These are phyloP conservation scores for Cicer chorassanicum DNA, from an alignment of 306 rosid species.

Conservation along the genomic window DNA sequence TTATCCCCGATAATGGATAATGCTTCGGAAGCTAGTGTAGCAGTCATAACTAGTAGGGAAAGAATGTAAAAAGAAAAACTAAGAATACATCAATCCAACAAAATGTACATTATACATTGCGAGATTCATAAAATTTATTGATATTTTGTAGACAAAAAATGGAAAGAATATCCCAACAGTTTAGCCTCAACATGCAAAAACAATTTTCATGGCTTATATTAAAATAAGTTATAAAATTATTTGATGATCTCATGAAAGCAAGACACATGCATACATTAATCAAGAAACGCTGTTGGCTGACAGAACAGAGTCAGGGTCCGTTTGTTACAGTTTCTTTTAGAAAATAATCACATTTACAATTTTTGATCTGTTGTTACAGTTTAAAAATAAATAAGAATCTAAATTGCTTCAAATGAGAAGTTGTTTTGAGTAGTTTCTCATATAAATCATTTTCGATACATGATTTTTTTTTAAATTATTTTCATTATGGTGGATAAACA, in stretches of 20 bases:
- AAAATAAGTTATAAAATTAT: constrained; percentile 17
- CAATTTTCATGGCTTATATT: not conserved
- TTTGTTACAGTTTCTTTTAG: too few relatives aligned
- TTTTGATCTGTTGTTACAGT: too few relatives aligned
- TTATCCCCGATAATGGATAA: constrained; percentile 39
- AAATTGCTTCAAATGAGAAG: too few relatives aligned
- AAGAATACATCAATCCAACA: constrained; percentile 14
- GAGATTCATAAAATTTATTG: not conserved
- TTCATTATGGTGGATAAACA: too few relatives aligned
- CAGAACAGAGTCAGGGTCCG: not conserved
- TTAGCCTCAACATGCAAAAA: constrained; percentile 8
- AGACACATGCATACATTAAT: not conserved
- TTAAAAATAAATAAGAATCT: too few relatives aligned
- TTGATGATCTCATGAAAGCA: not conserved
- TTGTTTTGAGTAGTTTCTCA: too few relatives aligned
- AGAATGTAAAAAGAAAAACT: not conserved
- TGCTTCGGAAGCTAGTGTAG: constrained; percentile 51
- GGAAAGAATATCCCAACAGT: constrained; percentile 1
- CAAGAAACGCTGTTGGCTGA: constrained; percentile 15
- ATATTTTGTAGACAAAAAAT: not conserved
- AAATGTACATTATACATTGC: constrained; percentile 5
- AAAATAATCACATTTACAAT: too few relatives aligned
- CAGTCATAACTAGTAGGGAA: constrained; percentile 50
- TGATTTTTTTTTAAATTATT: too few relatives aligned
- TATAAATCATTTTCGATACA: too few relatives aligned